Evolutionary conservation across 2,329 filamentous ascomycete genomes (phyloP), one percentile per base, ranked within the genome.

Genomic region (Pestalotiopsis sp.): DNA sequence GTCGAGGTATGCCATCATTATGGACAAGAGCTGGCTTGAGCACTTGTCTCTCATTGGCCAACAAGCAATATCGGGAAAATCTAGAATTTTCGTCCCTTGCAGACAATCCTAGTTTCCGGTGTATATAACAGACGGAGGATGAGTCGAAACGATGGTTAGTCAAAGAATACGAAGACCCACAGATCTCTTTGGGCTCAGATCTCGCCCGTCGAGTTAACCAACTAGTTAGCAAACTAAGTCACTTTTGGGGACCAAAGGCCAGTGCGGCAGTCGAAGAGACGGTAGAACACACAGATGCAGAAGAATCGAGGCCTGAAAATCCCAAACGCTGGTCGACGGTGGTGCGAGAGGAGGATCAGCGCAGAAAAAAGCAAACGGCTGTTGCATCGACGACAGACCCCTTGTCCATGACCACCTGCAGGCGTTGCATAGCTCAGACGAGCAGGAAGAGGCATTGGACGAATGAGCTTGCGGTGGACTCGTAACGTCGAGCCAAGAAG

Each of bases 141-240:
- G 52, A 66, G 45, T 40, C 63, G 63, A 56, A 66, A 66, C 41
- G 41, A 36, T 66, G 63, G 63, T 38, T 56, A 66, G 41, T 66
- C 31, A 11, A 49, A 52, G 23, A 66, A 66, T 56, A 56, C 41
- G 63, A 58, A 66, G 63, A 58, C 45, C 63, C 63, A 56, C 41
- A 41, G 40, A n/a, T n/a, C n/a, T 14, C 36, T 27, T 66, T 58
- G 41, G 31, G 63, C 36, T 58, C 63, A 66, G 49, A 66, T 66
- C 23, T 58, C 57, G 23, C n/a, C 23, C 45, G 45, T 52, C 45
- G 45, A 52, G 17, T 52, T 52, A 52, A 52, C 45, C 20, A 52
- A 9, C 14, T 52, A 52, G 45, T 52, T 52, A 52, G 45, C 5
- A 52, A 36, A 9, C 36, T 49, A 66, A 27, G 27, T 57, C 52